Percentiles rank a stretch among this genome's conserved stretches.
phyloP scores from a whole-genome alignment of 2,329 filamentous ascomycete species.

The Dendrostoma leiphaemia region DNA sequence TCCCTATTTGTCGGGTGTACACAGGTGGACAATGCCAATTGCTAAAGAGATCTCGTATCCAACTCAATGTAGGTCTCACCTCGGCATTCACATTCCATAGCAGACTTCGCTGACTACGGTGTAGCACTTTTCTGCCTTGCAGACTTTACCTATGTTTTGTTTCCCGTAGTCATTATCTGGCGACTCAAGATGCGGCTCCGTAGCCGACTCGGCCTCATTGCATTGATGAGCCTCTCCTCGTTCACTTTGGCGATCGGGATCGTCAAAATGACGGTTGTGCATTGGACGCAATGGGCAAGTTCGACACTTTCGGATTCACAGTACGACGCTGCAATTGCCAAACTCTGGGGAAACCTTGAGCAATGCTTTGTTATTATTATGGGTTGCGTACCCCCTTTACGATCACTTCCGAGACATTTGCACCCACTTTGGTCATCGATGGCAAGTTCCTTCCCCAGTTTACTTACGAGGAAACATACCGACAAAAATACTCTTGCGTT shows the following conservation, averaged over 20 bases:
- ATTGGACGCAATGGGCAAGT: background rate
- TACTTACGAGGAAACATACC: no score
- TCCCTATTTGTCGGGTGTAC: no score
- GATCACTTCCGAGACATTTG: background rate
- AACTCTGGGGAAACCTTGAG: background rate
- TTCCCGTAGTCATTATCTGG: constrained; percentile 21
- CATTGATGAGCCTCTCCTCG: constrained; percentile 13
- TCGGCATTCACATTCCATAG: no score
- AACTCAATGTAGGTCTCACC: no score
- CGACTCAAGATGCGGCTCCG: constrained; percentile 19
- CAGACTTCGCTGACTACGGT: no score
- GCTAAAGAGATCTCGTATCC: no score
- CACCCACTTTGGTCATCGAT: no score
- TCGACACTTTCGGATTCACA: background rate
- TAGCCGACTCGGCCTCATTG: constrained; percentile 4
- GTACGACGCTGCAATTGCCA: background rate
- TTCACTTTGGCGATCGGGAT: constrained; percentile 12
- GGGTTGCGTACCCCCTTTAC: background rate
- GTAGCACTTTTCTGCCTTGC: constrained; percentile 8
- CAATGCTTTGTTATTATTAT: background rate
- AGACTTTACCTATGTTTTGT: constrained; percentile 19
- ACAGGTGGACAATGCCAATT: no score
- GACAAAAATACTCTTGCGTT: no score
- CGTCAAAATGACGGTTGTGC: no score
- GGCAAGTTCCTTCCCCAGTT: no score